Percentiles rank a stretch among this genome's conserved stretches.
phyloP scores from a whole-genome alignment of 108 stramenopile genomes.

The Skeletonema potamos region DNA sequence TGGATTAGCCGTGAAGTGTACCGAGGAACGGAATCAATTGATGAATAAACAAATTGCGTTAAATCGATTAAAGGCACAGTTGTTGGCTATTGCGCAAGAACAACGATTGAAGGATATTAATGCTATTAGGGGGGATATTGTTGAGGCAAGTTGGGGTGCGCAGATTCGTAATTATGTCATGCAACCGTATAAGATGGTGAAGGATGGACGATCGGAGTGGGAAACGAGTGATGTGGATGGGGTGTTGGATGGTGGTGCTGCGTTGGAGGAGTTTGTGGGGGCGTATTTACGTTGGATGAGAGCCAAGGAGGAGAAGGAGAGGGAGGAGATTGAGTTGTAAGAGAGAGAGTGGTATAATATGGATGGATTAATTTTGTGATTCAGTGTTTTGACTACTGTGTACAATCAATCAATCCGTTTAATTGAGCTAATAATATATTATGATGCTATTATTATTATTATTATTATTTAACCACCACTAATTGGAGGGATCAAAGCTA shows the following conservation, averaged over 20 bases:
- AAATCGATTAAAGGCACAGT: slow-evolving; percentile 81
- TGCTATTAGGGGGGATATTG: slow-evolving; percentile 80
- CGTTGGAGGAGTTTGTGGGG: slow-evolving; percentile 76
- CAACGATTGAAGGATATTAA: slow-evolving; percentile 63
- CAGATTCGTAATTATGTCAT: slow-evolving; percentile 97
- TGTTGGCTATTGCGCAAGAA: slow-evolving; percentile 77
- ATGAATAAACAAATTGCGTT: slow-evolving; percentile 88
- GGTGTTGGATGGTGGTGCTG: slow-evolving; percentile 81
- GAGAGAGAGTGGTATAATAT: too few species aligned
- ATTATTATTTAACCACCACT: slow-evolving; percentile 59
- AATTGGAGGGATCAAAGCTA: slow-evolving; percentile 88
- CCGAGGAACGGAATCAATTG: slow-evolving; percentile 94
- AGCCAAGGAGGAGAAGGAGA: slow-evolving; percentile 53
- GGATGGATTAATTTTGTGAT: too few species aligned
- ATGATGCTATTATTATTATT: neutral
- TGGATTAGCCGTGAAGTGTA: slow-evolving; percentile 90
- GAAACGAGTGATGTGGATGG: slow-evolving; percentile 83
- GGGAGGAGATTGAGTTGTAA: slow-evolving; percentile 31
- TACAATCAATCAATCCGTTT: too few species aligned
- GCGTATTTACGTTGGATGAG: slow-evolving; percentile 54
- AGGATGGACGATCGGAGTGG: slow-evolving; percentile 90
- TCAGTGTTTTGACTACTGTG: too few species aligned
- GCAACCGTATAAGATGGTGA: slow-evolving; percentile 97
- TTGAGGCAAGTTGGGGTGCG: slow-evolving; percentile 93
- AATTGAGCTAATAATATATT: too few species aligned